Evolutionary conservation across 164 flowering plant species (phyloP), one percentile per base, ranked within the genome.

Genomic region (Magnolia sinica): DNA sequence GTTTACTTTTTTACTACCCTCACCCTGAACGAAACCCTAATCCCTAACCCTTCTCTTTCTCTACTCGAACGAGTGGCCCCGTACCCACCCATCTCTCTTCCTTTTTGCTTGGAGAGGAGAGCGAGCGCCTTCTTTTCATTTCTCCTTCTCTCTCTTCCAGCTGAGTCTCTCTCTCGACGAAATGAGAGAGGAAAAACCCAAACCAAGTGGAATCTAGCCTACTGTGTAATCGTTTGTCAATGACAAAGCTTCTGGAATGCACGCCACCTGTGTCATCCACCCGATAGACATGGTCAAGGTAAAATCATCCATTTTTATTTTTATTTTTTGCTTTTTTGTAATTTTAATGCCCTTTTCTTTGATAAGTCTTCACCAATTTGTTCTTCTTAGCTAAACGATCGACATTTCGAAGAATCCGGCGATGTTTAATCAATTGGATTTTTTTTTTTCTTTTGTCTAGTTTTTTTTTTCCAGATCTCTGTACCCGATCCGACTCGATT

Each of bases 251-350:
- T 83, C 91, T 51, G 91, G 91, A 10, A 88, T 88, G 91, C 86
- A 87, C 13, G 91, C 91, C 27, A 88, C 91, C 71, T 87, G 88
- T 76, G 91, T 87, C 76, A 88, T 87, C 81, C 91, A 88, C 71
- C 89, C 91, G n/a, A 80, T 88, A 68, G 91, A 88, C 58, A 88
- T 88, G 91, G 79, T 88, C 74, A 88, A 88, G 88, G 90, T 85
- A 23, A 45, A 45, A 68, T 7, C 50, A 3, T 2, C n/a, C 8
- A 24, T 27, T 1, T 27, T 27, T 27, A 13, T 24, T 7, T 18
- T 50, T 18, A 0, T 27, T 24, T 7, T 18, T 50, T 18, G 4
- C 31, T 31, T 72, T 13, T 8, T 1, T 18, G 19, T 1, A 20
- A 6, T 27, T 27, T 27, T 27, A 27, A 27, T 27, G 29, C 29